These are phyloP conservation scores for Nakazawaea pomicola DNA, from an alignment of 805 yeast species.

Conservation along the genomic window DNA sequence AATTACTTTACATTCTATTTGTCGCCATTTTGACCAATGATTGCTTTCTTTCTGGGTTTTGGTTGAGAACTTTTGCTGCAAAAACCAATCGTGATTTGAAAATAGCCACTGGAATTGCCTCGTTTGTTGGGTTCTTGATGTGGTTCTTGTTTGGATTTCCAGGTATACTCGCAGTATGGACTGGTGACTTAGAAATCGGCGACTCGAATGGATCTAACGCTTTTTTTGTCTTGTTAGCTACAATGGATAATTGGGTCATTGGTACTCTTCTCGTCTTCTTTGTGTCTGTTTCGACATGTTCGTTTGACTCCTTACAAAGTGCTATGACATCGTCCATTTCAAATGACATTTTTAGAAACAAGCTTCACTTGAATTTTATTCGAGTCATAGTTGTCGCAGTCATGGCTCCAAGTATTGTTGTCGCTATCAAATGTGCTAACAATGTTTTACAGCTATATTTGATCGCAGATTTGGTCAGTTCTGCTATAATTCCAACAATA, in stretches of 20 bases:
- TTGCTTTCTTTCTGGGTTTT: slow-evolving; percentile 85
- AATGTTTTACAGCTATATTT: slow-evolving; percentile 82
- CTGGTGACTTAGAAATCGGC: slow-evolving; percentile 53
- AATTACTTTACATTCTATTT: slow-evolving; percentile 73
- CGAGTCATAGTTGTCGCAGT: slow-evolving; percentile 67
- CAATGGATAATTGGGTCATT: slow-evolving; percentile 81
- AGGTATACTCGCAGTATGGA: slow-evolving; percentile 90
- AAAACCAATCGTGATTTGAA: slow-evolving; percentile 67
- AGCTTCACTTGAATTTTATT: slow-evolving; percentile 57
- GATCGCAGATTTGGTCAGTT: slow-evolving; percentile 86
- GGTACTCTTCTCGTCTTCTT: slow-evolving; percentile 78
- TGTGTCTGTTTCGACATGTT: slow-evolving; percentile 74
- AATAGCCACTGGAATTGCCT: slow-evolving; percentile 73
- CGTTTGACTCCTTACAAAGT: slow-evolving; percentile 84
- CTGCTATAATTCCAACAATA: slow-evolving; percentile 80
- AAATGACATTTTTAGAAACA: slow-evolving; percentile 85
- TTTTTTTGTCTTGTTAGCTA: slow-evolving; percentile 62
- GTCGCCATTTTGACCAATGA: slow-evolving; percentile 90
- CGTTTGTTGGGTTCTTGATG: slow-evolving; percentile 56
- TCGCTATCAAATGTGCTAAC: slow-evolving; percentile 77
- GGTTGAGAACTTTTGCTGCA: slow-evolving; percentile 93
- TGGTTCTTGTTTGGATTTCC: slow-evolving; percentile 74
- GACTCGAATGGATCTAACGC: slow-evolving; percentile 61
- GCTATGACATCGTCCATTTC: slow-evolving; percentile 87
- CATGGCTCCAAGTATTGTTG: slow-evolving; percentile 84